A percentile compares a stretch with the other conserved stretches of the same genome.
Evolutionary conservation across 2,329 filamentous ascomycete species (phyloP).

Genomic region (Fusarium sambucinum): DNA sequence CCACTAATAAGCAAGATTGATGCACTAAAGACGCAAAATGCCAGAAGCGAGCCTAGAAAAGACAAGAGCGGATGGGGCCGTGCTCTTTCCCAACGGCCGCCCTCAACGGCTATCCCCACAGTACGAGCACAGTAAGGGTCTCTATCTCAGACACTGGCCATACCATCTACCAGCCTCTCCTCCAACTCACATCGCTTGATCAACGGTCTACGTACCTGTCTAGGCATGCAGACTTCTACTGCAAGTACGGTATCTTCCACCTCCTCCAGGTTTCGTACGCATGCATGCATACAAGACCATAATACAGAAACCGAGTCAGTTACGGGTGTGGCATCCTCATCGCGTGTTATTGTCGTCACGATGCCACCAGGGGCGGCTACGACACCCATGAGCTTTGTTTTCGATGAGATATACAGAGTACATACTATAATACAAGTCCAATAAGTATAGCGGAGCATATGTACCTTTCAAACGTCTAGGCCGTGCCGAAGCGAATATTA

Average conservation of each 20-base stretch:
- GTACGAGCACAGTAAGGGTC: constrained; percentile 31
- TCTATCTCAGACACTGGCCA: constrained; percentile 25
- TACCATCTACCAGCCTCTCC: constrained; percentile 1
- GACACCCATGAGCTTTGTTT: constrained; percentile 27
- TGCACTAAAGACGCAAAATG: constrained; percentile 36
- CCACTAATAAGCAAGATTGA: constrained; percentile 30
- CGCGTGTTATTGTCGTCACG: constrained; percentile 49
- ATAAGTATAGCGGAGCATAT: constrained; percentile 16
- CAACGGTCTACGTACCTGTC: constrained; percentile 20
- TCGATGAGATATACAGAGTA: constrained; percentile 12
- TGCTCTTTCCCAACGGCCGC: constrained; percentile 49
- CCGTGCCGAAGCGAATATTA: constrained; percentile 27
- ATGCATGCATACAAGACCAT: constrained; percentile 42
- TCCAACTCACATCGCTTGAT: constrained; percentile 22
- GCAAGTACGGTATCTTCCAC: background rate
- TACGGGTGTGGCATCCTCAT: constrained; percentile 41
- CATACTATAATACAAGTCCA: constrained; percentile 9
- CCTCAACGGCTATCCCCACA: constrained; percentile 47
- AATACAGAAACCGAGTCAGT: constrained; percentile 47
- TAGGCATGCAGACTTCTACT: constrained; percentile 13
- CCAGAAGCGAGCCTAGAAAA: constrained; percentile 43
- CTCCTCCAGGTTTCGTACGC: constrained; percentile 48
- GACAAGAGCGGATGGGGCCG: constrained; percentile 46
- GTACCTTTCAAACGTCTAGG: constrained; percentile 17
- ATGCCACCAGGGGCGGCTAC: constrained; percentile 35